Evolutionary conservation across 1,284 basidiomycete genomes (phyloP).

Genomic region (Wallemia ichthyophaga): DNA sequence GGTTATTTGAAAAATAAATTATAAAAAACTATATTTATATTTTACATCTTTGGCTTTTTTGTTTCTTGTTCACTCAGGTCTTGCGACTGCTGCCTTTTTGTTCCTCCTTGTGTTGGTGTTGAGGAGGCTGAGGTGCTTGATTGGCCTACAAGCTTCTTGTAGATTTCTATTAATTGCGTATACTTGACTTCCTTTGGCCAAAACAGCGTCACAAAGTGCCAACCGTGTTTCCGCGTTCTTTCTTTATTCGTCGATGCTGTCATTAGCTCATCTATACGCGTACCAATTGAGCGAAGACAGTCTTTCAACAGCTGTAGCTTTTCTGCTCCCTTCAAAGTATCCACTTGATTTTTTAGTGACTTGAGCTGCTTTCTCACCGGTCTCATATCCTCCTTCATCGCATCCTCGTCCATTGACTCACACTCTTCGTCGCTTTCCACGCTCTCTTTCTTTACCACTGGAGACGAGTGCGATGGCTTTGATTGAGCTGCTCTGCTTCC

Average conservation of each 20-base stretch:
- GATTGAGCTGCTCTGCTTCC: slow-evolving; percentile 1
- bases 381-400: slow-evolving; percentile 80
- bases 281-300: slow-evolving; percentile 73
- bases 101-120: background rate
- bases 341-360: slow-evolving; percentile 71
- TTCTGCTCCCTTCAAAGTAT: slow-evolving; percentile 69
- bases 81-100: background rate
- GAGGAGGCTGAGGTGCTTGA: too few relatives aligned
- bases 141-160: slow-evolving; percentile 52
- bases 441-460: slow-evolving; percentile 5
- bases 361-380: slow-evolving; percentile 95
- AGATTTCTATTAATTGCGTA: slow-evolving; percentile 64
- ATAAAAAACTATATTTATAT: background rate
- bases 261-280: slow-evolving; percentile 62
- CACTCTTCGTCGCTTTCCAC: slow-evolving; percentile 8
- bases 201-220: slow-evolving; percentile 83
- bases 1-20: background rate
- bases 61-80: background rate
- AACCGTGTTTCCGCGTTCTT: slow-evolving; percentile 63
- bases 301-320: slow-evolving; percentile 89
- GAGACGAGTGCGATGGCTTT: background rate
- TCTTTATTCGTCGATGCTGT: slow-evolving; percentile 46
- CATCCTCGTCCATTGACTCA: slow-evolving; percentile 67
- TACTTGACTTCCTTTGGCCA: slow-evolving; percentile 93
- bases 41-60: background rate